Conservation (phyloP, 1,139 yeast genomes). For the Geotrichum reessii region DNA sequence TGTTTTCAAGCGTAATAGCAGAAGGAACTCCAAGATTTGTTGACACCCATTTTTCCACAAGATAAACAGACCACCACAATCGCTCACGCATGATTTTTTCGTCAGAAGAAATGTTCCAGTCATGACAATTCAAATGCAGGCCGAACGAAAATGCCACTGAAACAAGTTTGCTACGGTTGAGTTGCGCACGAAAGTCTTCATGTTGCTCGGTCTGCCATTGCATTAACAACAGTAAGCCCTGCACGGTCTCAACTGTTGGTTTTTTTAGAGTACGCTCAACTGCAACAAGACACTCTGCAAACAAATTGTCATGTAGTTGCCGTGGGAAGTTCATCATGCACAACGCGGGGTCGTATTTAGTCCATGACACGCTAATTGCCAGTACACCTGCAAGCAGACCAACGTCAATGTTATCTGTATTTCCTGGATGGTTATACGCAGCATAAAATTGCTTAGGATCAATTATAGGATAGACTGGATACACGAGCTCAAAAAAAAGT, state of each 20-base stretch:
- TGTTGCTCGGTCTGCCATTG: slow-evolving; percentile 34
- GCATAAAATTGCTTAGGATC: slow-evolving; percentile 32
- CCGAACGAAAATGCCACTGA: slow-evolving; percentile 33
- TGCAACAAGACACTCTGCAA: slow-evolving; percentile 29
- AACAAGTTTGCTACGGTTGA: slow-evolving; percentile 30
- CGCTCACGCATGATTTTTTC: slow-evolving; percentile 30
- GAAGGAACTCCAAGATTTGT: slow-evolving; percentile 34
- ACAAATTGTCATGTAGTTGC: slow-evolving; percentile 28
- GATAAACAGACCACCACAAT: slow-evolving; percentile 33
- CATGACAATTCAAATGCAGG: slow-evolving; percentile 32
- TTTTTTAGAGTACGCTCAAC: slow-evolving; percentile 32
- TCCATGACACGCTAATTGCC: slow-evolving; percentile 35
- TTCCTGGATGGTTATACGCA: slow-evolving; percentile 26
- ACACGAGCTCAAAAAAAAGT: slow-evolving; percentile 33
- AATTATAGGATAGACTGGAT: slow-evolving; percentile 36
- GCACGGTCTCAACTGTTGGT: slow-evolving; percentile 42
- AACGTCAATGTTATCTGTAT: slow-evolving; percentile 28
- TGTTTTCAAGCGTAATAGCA: slow-evolving; percentile 20
- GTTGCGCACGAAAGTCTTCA: slow-evolving; percentile 28
- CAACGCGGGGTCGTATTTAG: slow-evolving; percentile 35
- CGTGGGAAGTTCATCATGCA: slow-evolving; percentile 34
- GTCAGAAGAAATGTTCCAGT: slow-evolving; percentile 31
- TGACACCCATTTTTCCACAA: slow-evolving; percentile 35
- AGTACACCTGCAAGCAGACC: slow-evolving; percentile 34
- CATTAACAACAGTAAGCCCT: slow-evolving; percentile 36